These are phyloP conservation scores for Diospyros kaki DNA, from an alignment of 148 eudicot species.

Conservation along the genomic window DNA sequence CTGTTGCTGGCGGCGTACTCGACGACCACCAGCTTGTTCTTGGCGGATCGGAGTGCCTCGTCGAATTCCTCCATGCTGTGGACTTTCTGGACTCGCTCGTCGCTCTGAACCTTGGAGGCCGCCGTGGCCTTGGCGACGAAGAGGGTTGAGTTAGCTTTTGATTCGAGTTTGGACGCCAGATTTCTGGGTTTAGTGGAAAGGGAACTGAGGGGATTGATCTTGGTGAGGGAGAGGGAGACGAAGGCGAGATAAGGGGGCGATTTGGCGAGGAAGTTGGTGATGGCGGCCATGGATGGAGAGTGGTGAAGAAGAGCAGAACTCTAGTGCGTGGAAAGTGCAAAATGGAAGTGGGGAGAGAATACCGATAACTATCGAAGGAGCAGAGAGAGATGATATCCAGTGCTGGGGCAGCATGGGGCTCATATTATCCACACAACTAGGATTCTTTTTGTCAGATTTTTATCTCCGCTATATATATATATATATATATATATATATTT, in stretches of 20 bases:
- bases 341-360: not conserved
- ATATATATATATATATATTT: no score
- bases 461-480: no score
- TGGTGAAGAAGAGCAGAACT: not conserved
- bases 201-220: conserved; percentile 15
- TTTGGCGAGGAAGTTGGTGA: conserved; percentile 42
- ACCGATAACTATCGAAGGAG: no score
- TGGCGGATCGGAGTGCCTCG: conserved; percentile 52
- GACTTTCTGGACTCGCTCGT: conserved; percentile 54
- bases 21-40: conserved; percentile 72
- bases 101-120: conserved; percentile 12
- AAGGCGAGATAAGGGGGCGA: conserved; percentile 21
- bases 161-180: not conserved
- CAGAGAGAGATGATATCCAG: no score
- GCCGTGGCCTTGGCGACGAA: conserved; percentile 28
- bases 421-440: no score
- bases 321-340: not conserved
- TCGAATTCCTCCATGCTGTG: conserved; percentile 73
- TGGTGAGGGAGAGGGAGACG: conserved; percentile 5
- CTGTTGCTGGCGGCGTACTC: conserved; percentile 66
- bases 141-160: not conserved
- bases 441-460: no score
- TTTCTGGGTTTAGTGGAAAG: conserved; percentile 13
- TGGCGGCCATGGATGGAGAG: conserved; percentile 26
- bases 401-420: no score